Conservation (phyloP, 768 basidiomycete species). For the Naganishia randhawae region DNA sequence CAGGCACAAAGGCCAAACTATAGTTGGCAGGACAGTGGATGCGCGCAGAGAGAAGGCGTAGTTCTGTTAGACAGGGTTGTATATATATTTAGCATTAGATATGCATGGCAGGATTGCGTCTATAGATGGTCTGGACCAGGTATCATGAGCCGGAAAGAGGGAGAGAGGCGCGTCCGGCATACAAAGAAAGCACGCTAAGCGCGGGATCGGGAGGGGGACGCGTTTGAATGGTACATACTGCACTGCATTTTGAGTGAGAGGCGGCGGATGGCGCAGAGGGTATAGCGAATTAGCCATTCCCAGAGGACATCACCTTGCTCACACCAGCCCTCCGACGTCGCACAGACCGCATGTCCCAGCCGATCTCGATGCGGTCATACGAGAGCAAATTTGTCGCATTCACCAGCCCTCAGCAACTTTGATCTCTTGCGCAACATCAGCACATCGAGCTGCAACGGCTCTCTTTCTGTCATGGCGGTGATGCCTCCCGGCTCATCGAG, state of each 20-base stretch:
- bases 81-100: background rate
- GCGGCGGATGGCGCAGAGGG: background rate
- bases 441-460: background rate
- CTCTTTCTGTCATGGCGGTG: background rate
- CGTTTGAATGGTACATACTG: background rate
- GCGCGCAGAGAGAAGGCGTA: background rate
- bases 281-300: background rate
- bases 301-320: background rate
- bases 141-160: too few relatives aligned
- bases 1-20: constrained; percentile 43
- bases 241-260: background rate
- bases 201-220: background rate
- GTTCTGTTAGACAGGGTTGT: background rate
- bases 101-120: background rate
- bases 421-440: background rate
- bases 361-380: background rate
- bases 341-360: background rate
- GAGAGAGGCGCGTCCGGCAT: too few relatives aligned
- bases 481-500: constrained; percentile 3
- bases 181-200: background rate
- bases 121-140: too few relatives aligned
- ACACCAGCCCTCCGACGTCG: background rate
- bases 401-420: background rate
- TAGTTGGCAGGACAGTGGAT: constrained; percentile 13
- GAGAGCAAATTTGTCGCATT: background rate